phyloP scores from a whole-genome alignment of 1,284 basidiomycete species.

The Porodaedalea pini region DNA sequence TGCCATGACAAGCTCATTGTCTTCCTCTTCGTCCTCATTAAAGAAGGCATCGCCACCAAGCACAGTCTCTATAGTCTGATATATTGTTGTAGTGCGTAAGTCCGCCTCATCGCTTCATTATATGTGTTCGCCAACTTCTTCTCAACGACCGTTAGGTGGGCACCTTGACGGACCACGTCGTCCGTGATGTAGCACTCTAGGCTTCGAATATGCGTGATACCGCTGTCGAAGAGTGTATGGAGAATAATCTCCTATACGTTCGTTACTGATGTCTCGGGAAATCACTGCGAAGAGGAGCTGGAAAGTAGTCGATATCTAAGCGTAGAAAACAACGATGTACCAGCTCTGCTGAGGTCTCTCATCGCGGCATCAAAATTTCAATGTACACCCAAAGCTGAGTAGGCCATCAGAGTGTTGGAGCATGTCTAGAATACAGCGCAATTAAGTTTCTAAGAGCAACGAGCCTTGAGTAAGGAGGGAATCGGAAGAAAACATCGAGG shows the following conservation, averaged over 20 bases:
- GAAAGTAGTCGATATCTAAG: too few relatives aligned
- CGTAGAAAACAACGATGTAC: too few relatives aligned
- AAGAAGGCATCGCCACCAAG: constrained; percentile 72
- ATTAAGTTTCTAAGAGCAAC: too few relatives aligned
- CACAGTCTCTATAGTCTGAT: constrained; percentile 55
- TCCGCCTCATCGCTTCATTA: constrained; percentile 64
- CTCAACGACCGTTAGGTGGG: constrained; percentile 74
- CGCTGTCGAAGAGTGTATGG: constrained; percentile 86
- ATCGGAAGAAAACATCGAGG: too few relatives aligned
- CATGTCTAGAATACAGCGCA: too few relatives aligned
- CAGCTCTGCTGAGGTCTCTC: too few relatives aligned
- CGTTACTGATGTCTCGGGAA: too few relatives aligned
- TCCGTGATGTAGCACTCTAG: constrained; percentile 87
- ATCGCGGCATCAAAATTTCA: too few relatives aligned
- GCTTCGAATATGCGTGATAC: constrained; percentile 67
- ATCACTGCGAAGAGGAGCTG: too few relatives aligned
- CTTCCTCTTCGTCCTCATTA: constrained; percentile 70
- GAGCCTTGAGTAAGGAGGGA: too few relatives aligned
- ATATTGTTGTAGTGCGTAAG: constrained; percentile 4
- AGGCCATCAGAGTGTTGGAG: too few relatives aligned
- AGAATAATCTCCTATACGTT: constrained; percentile 87
- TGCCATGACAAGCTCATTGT: constrained; percentile 69
- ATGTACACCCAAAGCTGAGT: too few relatives aligned
- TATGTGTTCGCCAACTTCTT: constrained; percentile 80
- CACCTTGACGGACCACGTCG: constrained; percentile 79